These are phyloP conservation scores for Sporobolomyces roseus DNA, from an alignment of 768 basidiomycete species.

Conservation along the genomic window DNA sequence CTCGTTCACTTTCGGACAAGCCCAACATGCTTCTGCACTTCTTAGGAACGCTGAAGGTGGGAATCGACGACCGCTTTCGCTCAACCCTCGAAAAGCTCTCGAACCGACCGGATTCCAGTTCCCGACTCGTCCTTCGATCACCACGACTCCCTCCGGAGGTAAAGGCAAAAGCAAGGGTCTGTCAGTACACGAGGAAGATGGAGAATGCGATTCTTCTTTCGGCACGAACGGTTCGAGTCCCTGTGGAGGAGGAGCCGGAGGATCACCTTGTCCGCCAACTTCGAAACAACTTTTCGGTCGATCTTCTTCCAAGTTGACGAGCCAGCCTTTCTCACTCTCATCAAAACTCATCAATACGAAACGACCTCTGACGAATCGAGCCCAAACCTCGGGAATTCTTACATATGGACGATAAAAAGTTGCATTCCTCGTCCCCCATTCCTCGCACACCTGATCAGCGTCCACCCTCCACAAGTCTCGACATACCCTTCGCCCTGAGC, in stretches of 20 bases:
- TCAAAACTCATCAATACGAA: slow-evolving; percentile 1
- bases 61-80: not conserved
- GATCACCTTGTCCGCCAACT: slow-evolving; percentile 33
- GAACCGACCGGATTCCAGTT: slow-evolving; percentile 32
- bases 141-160: not conserved
- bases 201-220: slow-evolving; percentile 40
- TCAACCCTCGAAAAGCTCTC: slow-evolving; percentile 12
- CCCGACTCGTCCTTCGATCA: not conserved
- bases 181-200: slow-evolving; percentile 37
- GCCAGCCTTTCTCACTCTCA: slow-evolving; percentile 4
- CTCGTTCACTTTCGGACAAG: slow-evolving; percentile 39
- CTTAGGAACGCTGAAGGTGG: slow-evolving; percentile 15
- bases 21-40: slow-evolving; percentile 26
- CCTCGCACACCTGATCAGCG: not conserved
- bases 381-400: slow-evolving; percentile 21
- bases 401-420: slow-evolving; percentile 7
- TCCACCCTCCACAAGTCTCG: not conserved
- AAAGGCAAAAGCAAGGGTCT: not conserved
- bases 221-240: slow-evolving; percentile 37
- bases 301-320: slow-evolving; percentile 22
- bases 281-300: slow-evolving; percentile 26
- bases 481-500: too few species aligned
- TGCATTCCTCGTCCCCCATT: too few species aligned
- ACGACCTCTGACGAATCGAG: slow-evolving; percentile 1
- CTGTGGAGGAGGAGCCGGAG: slow-evolving; percentile 27